Evolutionary conservation across 1,284 basidiomycete genomes (phyloP).

Genomic region (Porphyrellus sp.): DNA sequence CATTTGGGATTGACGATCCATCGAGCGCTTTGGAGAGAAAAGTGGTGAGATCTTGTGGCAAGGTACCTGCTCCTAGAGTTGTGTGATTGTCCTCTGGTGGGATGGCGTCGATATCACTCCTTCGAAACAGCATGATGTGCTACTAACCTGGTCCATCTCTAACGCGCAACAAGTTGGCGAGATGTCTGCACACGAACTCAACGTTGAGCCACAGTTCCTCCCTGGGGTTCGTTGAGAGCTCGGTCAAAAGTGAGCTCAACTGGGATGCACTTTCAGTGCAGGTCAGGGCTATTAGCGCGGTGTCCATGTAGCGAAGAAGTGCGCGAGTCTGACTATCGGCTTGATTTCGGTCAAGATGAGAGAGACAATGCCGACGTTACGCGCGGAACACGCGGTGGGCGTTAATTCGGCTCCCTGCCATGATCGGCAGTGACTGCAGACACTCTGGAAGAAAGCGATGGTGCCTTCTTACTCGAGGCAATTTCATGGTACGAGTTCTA

Average conservation of each 20-base stretch:
- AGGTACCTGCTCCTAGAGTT: slow-evolving; percentile 56
- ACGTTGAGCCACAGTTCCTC: slow-evolving; percentile 51
- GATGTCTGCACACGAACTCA: slow-evolving; percentile 47
- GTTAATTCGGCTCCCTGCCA: neutral
- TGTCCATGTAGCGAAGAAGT: slow-evolving; percentile 24
- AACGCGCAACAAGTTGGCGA: slow-evolving; percentile 61
- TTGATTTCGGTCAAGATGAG: neutral
- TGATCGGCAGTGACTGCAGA: slow-evolving; percentile 13
- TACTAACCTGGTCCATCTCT: slow-evolving; percentile 47
- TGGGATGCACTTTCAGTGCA: slow-evolving; percentile 32
- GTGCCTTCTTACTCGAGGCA: no score
- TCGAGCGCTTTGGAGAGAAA: slow-evolving; percentile 55
- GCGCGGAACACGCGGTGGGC: neutral
- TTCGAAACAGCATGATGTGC: slow-evolving; percentile 1
- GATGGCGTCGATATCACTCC: slow-evolving; percentile 16
- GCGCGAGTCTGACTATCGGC: neutral
- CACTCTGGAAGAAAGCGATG: no score
- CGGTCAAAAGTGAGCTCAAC: slow-evolving; percentile 33
- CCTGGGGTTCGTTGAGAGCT: slow-evolving; percentile 37
- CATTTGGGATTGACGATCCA: slow-evolving; percentile 45
- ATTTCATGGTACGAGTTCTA: no score
- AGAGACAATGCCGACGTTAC: no score
- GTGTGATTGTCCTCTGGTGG: slow-evolving; percentile 65
- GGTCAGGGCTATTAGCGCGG: slow-evolving; percentile 6
- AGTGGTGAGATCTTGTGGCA: slow-evolving; percentile 62